phyloP scores from a whole-genome alignment of 78 protist species.

The Mantamonas sphyraenae region DNA sequence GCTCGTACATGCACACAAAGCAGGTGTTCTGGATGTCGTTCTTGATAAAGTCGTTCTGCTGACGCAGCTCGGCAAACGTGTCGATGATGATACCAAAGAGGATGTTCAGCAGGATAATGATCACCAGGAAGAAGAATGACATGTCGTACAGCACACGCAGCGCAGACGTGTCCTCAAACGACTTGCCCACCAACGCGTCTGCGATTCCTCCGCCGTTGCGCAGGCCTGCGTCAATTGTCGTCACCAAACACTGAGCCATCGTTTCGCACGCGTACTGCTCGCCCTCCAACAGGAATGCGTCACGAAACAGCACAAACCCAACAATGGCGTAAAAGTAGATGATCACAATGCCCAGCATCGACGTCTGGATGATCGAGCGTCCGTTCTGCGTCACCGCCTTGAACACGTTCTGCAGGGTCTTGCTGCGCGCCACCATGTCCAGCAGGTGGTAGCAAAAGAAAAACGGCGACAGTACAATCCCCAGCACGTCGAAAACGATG shows the following conservation, averaged over 20 bases:
- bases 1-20: constrained; percentile 26
- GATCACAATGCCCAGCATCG: constrained; percentile 11
- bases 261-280: constrained; percentile 4
- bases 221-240: constrained; percentile 3
- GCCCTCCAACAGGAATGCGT: background rate
- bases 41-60: constrained; percentile 25
- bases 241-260: background rate
- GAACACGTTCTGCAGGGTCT: constrained; percentile 5
- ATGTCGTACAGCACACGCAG: constrained; percentile 27
- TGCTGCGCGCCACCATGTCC: background rate
- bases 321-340: constrained; percentile 23
- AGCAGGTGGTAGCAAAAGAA: background rate
- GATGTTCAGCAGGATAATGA: constrained; percentile 52
- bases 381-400: background rate
- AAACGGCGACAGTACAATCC: background rate
- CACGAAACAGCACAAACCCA: constrained; percentile 18
- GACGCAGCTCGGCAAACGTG: constrained; percentile 67
- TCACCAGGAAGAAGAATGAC: constrained; percentile 43
- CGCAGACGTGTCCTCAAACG: background rate
- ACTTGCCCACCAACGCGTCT: constrained; percentile 1
- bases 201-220: constrained; percentile 46
- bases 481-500: background rate
- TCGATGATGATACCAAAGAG: constrained; percentile 66
- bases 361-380: background rate
- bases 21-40: constrained; percentile 12